phyloP scores from a whole-genome alignment of 352 stramenopile genomes.

The Pythium apleroticum region DNA sequence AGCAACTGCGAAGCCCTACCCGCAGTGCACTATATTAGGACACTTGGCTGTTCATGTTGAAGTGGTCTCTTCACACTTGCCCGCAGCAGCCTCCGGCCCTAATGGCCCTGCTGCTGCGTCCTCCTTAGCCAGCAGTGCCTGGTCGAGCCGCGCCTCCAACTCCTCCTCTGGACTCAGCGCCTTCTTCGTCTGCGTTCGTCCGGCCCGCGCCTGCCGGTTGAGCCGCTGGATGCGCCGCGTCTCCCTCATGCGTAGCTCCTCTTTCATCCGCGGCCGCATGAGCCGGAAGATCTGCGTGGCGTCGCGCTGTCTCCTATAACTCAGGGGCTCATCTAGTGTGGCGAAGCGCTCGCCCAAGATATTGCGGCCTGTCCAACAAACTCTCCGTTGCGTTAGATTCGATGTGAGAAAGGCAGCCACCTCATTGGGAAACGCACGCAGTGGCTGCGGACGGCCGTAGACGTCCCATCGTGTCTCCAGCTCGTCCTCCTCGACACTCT shows the following conservation, averaged over 20 bases:
- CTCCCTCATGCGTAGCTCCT: constrained; percentile 24
- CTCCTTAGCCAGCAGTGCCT: background rate
- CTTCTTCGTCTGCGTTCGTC: background rate
- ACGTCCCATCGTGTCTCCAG: constrained; percentile 28
- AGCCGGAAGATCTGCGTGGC: constrained; percentile 22
- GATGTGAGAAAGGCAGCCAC: background rate
- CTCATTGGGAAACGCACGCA: constrained; percentile 20
- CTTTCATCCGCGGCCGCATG: constrained; percentile 25
- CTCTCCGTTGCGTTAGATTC: background rate
- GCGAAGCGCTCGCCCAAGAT: constrained; percentile 32
- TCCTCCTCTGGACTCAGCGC: constrained; percentile 6
- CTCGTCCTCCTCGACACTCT: constrained; percentile 15
- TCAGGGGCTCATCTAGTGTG: constrained; percentile 13
- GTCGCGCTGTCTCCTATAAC: constrained; percentile 9
- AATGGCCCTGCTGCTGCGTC: background rate
- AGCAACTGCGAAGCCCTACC: constrained; percentile 1
- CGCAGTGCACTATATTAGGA: constrained; percentile 18
- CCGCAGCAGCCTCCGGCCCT: too few relatives aligned
- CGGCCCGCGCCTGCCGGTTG: constrained; percentile 21
- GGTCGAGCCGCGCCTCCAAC: constrained; percentile 18
- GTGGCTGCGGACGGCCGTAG: constrained; percentile 18
- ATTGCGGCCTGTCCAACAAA: constrained; percentile 21
- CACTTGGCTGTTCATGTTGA: constrained; percentile 19
- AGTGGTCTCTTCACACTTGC: too few relatives aligned
- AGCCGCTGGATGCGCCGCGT: constrained; percentile 27